Evolutionary conservation across 1,284 basidiomycete species (phyloP), one percentile per base, ranked within the genome.

Genomic region (Caloboletus firmus): DNA sequence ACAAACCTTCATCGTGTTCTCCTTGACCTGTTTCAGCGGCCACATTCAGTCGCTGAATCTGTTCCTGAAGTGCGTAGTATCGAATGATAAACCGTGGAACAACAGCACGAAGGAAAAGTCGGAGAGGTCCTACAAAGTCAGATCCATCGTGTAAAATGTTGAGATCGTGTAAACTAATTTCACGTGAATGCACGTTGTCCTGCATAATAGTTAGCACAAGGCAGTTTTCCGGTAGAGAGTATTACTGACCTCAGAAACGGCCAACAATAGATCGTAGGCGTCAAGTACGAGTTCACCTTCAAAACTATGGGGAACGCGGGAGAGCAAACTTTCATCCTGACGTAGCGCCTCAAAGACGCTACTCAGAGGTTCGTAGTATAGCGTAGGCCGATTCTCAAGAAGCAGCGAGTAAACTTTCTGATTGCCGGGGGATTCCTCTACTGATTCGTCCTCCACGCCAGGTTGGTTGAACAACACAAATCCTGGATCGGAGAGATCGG

Each of bases 181-280:
- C 85, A 48, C 82, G 83, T 11, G 83, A 76, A 66, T 85, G 82
- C n/a, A 83, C 72, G 62, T 89, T 88, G 65, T 91, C 89, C 88
- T 91, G 55, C n/a, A 49, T 47, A 51, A 43, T 12, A 34, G 20
- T 66, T 8, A 64, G 52, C 3, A 53, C 13, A 37, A 15, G 4
- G 17, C 26, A 42, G 17, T 17, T 28, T 17, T 39, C 32, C 31
- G 22, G 30, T 41, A 2, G n/a, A 43, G 3, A 17, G 11, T 9
- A 39, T n/a, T 10, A 65, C 76, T 39, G 57, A 88, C 88, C 79
- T 91, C 88, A 49, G 82, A 81, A 51, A 89, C 72, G 6, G 71
- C 69, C 24, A 91, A 68, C 55, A 83, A 78, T 41, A 91, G 67
- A 64, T 89, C 86, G 60, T 81, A 81, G 18, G 85, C 85, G 54